Conservation (phyloP, 768 basidiomycete genomes). For the Lactarius quietus region DNA sequence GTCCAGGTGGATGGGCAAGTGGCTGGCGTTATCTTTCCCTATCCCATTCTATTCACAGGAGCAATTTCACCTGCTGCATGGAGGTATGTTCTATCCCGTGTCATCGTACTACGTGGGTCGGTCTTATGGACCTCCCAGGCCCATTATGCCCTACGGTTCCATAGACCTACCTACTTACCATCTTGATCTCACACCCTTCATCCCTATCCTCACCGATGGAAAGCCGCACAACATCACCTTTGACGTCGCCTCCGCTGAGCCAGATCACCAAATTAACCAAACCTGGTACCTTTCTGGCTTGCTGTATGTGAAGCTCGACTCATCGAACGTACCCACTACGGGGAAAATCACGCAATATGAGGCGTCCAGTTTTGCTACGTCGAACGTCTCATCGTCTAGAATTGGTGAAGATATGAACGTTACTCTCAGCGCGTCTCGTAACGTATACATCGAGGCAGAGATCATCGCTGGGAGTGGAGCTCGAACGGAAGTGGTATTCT, state of each 20-base stretch:
- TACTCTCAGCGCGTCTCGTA: constrained; percentile 48
- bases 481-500: constrained; percentile 51
- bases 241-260: constrained; percentile 69
- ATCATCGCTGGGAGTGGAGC: constrained; percentile 61
- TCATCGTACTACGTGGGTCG: background rate
- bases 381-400: constrained; percentile 45
- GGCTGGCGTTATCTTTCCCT: constrained; percentile 58
- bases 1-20: constrained; percentile 52
- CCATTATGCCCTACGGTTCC: too few species aligned
- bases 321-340: constrained; percentile 59
- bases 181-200: background rate
- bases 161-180: background rate
- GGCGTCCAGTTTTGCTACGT: constrained; percentile 53
- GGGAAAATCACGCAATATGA: constrained; percentile 61
- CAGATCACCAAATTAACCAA: constrained; percentile 57
- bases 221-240: constrained; percentile 66
- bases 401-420: constrained; percentile 38
- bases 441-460: constrained; percentile 56
- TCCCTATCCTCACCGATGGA: background rate
- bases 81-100: constrained; percentile 44
- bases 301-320: constrained; percentile 65
- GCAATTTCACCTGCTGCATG: constrained; percentile 59
- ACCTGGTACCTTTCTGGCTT: constrained; percentile 78
- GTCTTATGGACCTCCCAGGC: background rate
- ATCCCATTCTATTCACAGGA: constrained; percentile 27